Percentiles rank a stretch among this genome's conserved stretches.
Conservation (phyloP, 305 asterid genomes). For the Ilex paraguariensis region DNA sequence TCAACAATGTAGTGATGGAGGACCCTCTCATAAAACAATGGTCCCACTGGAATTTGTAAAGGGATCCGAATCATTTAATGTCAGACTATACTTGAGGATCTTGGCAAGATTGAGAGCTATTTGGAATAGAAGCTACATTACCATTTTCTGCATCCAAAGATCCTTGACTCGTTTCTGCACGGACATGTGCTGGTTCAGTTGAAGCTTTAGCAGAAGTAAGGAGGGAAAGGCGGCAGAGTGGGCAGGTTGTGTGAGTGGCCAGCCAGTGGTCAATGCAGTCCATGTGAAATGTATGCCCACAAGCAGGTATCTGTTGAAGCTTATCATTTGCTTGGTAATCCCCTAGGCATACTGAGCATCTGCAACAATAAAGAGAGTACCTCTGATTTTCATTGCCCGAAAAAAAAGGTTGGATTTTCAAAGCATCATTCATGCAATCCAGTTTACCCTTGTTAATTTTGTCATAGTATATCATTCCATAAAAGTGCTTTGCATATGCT, state of each 20-base stretch:
- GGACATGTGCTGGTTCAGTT: constrained; percentile 8
- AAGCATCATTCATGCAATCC: too few species aligned
- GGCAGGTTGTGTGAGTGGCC: constrained; percentile 67
- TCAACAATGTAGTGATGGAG: too few species aligned
- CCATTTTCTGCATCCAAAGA: constrained; percentile 7
- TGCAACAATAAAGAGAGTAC: constrained; percentile 6
- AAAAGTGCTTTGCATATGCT: too few species aligned
- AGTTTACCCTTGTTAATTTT: too few species aligned
- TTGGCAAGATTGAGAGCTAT: constrained; percentile 5
- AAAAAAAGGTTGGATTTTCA: too few species aligned
- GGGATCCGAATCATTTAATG: too few species aligned
- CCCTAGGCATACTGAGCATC: constrained; percentile 84
- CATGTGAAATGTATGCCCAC: constrained; percentile 85
- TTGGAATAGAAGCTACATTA: constrained; percentile 17
- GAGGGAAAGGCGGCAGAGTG: constrained; percentile 81
- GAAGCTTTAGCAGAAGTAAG: constrained; percentile 30
- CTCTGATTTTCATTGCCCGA: too few species aligned
- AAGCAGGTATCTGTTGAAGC: constrained; percentile 80
- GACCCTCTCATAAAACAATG: too few species aligned
- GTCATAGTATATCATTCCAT: too few species aligned
- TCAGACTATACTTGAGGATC: not conserved
- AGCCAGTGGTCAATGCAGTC: constrained; percentile 84
- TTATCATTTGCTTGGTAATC: constrained; percentile 67
- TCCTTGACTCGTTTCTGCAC: constrained; percentile 4
- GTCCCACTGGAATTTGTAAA: too few species aligned